Base-by-base conservation (phyloP, 2,329 filamentous ascomycete genomes). In the Diaporthe amygdali region DNA sequence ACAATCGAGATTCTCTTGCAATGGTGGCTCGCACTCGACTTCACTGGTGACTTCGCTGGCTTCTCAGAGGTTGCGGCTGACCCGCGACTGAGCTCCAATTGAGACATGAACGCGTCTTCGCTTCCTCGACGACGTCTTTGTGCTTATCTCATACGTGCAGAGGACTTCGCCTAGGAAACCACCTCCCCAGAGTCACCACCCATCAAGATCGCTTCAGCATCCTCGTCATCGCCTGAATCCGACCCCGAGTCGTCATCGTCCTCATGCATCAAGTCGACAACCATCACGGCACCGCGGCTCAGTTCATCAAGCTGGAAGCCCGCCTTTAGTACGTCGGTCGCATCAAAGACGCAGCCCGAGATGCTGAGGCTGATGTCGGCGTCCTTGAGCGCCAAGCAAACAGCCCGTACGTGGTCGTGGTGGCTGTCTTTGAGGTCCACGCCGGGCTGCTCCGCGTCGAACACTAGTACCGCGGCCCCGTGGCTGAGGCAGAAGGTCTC, bases 301-400 rank as follows among this genome's bases (percentile, higher is more conserved):
- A 76, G 22, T 20, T 34, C 55, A 39, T 76, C 75, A n/a, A 76
- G 66, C 54, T 76, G 75, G 30, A 76, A 76, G 0, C 75, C 75
- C 2, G 75, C 75, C 56, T 73, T 67, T 39, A 75, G 27, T n/a
- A 72, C 64, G 14, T 66, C 70, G 1, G 51, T 5, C 2, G 73
- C 55, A 5, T 76, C 75, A 22, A 76, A 76, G 2, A 76, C 59
- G 49, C 75, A 76, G 3, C 75, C 75, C 0, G 75, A 70, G 12
- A 76, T 74, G n/a, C 72, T 74, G 5, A 76, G 71, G 5, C 74
- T 72, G 52, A 76, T 73, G 20, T 75, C 75, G 1, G 71, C 73
- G 32, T 75, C 73, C 61, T 74, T 75, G 22, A 76, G 68, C 37
- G 75, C 75, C 20, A 76, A 52, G 46, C 75, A 76, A 0, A 76